These are phyloP conservation scores for Metarhizium anisopliae DNA, from an alignment of 2,329 filamentous ascomycete genomes.

Conservation along the genomic window DNA sequence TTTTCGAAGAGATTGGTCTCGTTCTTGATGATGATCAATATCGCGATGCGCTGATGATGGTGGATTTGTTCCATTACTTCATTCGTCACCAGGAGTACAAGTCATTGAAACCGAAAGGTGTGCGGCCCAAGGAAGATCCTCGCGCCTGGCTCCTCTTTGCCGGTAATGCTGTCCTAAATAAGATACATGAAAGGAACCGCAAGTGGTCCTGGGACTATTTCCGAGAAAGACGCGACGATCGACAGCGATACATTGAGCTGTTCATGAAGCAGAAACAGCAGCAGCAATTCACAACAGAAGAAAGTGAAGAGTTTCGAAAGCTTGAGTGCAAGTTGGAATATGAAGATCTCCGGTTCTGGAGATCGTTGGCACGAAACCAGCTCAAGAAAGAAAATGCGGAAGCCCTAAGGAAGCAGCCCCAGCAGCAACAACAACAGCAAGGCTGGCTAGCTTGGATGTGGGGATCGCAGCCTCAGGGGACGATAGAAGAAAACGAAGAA, in stretches of 20 bases:
- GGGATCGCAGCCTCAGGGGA: conserved; percentile 62
- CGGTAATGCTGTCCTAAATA: conserved; percentile 76
- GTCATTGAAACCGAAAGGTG: conserved; percentile 75
- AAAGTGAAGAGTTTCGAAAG: conserved; percentile 61
- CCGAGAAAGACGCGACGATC: conserved; percentile 82
- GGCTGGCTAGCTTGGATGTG: conserved; percentile 91
- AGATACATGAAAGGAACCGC: conserved; percentile 90
- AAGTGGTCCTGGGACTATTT: conserved; percentile 97
- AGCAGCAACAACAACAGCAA: conserved; percentile 59
- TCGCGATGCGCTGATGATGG: conserved; percentile 93
- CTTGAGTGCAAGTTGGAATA: conserved; percentile 86
- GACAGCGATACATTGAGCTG: conserved; percentile 77
- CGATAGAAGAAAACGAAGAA: conserved; percentile 53
- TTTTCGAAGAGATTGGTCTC: conserved; percentile 96
- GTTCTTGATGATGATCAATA: conserved; percentile 98
- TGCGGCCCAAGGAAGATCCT: conserved; percentile 78
- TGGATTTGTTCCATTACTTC: conserved; percentile 97
- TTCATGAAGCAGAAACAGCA: conserved; percentile 90
- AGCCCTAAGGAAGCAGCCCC: conserved; percentile 58
- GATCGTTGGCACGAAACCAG: conserved; percentile 87
- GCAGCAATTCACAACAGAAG: conserved; percentile 60
- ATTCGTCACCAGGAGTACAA: conserved; percentile 97
- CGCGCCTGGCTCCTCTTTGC: conserved; percentile 90
- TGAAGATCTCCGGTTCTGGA: conserved; percentile 95
- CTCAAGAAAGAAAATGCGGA: conserved; percentile 90